Evolutionary conservation across 257 asterid species (phyloP).

Genomic region (Jaltomata sinuosa): DNA sequence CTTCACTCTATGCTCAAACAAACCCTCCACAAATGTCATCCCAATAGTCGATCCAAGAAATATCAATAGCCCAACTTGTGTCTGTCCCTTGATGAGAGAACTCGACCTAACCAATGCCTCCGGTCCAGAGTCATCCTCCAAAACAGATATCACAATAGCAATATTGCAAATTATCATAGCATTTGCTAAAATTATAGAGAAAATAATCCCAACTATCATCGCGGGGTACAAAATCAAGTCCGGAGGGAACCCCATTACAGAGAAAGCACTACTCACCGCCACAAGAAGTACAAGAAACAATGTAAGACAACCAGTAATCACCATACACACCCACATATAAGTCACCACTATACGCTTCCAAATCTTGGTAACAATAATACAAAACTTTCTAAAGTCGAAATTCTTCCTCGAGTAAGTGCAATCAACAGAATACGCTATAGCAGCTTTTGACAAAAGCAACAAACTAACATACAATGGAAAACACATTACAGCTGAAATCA

Average conservation of each 20-base stretch:
- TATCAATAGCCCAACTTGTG: constrained; percentile 83
- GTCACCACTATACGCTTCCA: constrained; percentile 71
- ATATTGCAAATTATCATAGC: constrained; percentile 66
- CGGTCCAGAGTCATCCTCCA: constrained; percentile 80
- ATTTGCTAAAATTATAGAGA: constrained; percentile 66
- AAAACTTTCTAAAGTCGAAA: constrained; percentile 45
- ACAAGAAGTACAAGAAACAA: constrained; percentile 50
- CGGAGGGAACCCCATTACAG: constrained; percentile 63
- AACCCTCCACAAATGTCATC: constrained; percentile 79
- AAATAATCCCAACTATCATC: constrained; percentile 58
- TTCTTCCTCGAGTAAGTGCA: constrained; percentile 71
- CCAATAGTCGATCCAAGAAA: constrained; percentile 88
- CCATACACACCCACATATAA: constrained; percentile 60
- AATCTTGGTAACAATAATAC: constrained; percentile 40
- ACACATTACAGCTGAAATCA: constrained; percentile 44
- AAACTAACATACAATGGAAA: constrained; percentile 66
- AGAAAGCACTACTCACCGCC: constrained; percentile 41
- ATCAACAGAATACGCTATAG: constrained; percentile 80
- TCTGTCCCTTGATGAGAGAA: constrained; percentile 71
- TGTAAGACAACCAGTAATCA: constrained; percentile 49
- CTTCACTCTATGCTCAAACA: constrained; percentile 88
- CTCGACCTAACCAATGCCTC: constrained; percentile 77
- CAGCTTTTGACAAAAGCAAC: constrained; percentile 69
- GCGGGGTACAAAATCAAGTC: constrained; percentile 80
- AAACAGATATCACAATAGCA: constrained; percentile 74